A percentile compares a stretch with the other conserved stretches of the same genome.
Conservation (phyloP, 352 stramenopile species). For the Pythium oligandrum region DNA sequence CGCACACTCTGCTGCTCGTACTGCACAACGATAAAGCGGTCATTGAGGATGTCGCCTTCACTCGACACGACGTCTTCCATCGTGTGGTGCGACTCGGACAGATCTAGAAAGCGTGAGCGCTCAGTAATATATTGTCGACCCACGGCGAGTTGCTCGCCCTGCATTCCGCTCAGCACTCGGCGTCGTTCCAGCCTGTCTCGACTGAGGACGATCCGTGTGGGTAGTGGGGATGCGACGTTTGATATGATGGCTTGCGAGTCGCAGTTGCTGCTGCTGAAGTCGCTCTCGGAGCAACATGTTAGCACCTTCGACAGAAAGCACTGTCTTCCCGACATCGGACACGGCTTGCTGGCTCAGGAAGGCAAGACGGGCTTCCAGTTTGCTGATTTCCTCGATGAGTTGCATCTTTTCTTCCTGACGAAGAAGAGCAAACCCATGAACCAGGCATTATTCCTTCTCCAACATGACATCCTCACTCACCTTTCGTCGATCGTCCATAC, state of each 20-base stretch:
- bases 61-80: neutral
- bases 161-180: neutral
- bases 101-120: neutral
- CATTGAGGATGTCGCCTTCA: neutral
- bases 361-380: conserved; percentile 9
- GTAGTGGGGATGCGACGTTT: too few relatives aligned
- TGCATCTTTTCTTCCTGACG: conserved; percentile 15
- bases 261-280: neutral
- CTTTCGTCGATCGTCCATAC: too few relatives aligned
- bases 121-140: neutral
- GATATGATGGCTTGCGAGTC: too few relatives aligned
- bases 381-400: conserved; percentile 11
- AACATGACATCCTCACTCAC: too few relatives aligned
- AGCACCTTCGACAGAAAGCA: neutral
- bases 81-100: neutral
- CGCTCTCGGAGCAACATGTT: neutral
- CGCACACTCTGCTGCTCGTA: neutral
- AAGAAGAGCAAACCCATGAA: neutral
- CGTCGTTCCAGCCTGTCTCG: neutral
- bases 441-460: too few relatives aligned
- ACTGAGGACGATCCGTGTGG: neutral
- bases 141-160: neutral
- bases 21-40: neutral
- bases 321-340: neutral
- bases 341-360: conserved; percentile 5